A percentile compares a stretch with the other conserved stretches of the same genome.
Evolutionary conservation across 257 asterid species (phyloP).

Genomic region (Penstemon davidsonii): DNA sequence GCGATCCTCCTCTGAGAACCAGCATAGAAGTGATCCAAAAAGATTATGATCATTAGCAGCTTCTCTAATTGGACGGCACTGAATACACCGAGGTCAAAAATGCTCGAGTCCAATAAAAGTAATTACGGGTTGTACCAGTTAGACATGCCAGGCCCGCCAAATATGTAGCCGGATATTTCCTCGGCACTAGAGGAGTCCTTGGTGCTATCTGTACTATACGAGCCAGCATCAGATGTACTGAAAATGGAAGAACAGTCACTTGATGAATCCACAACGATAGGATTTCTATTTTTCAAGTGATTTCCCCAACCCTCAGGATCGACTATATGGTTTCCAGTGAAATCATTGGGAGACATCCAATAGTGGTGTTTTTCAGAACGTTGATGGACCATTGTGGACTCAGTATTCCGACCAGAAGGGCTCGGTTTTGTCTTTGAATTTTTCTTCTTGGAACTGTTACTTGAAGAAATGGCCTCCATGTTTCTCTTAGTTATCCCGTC

Average conservation of each 20-base stretch:
- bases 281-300: conserved; percentile 28
- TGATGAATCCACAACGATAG: conserved; percentile 35
- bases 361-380: conserved; percentile 25
- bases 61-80: conserved; percentile 15
- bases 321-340: conserved; percentile 28
- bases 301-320: conserved; percentile 29
- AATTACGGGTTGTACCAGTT: conserved; percentile 34
- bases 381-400: conserved; percentile 24
- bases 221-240: conserved; percentile 57
- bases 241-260: conserved; percentile 61
- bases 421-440: conserved; percentile 32
- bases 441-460: conserved; percentile 40
- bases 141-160: conserved; percentile 32
- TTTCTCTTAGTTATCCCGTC: conserved; percentile 38
- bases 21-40: not conserved
- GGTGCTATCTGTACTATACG: conserved; percentile 60
- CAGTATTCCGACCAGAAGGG: conserved; percentile 25
- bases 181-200: conserved; percentile 59
- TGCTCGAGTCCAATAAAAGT: not conserved
- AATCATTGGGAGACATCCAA: conserved; percentile 37
- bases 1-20: conserved; percentile 17
- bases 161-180: conserved; percentile 55
- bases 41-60: not conserved
- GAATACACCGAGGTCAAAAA: not conserved
- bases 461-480: conserved; percentile 43